Conservation (phyloP, 2,329 filamentous ascomycete species). For the Neopestalotiopsis sp. region DNA sequence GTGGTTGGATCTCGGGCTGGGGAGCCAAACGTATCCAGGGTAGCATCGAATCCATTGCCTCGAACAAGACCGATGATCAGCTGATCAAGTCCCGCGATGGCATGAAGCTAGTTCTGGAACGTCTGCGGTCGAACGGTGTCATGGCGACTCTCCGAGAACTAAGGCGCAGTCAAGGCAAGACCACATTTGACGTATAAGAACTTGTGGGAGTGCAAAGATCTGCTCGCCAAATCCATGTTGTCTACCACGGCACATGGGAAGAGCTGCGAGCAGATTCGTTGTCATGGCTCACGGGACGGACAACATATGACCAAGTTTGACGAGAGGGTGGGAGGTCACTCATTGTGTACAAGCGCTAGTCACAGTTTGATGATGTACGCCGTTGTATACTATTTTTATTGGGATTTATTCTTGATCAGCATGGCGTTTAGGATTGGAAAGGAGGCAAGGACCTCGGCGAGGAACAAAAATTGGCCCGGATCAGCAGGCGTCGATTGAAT, state of each 20-base stretch:
- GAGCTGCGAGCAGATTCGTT: not conserved
- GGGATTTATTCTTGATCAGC: constrained; percentile 1
- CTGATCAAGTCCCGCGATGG: constrained; percentile 82
- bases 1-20: constrained; percentile 58
- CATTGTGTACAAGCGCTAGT: not conserved
- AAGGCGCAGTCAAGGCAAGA: constrained; percentile 49
- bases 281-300: not conserved
- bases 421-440: constrained; percentile 17
- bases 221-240: not conserved
- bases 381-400: constrained; percentile 13
- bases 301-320: not conserved
- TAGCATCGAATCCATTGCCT: constrained; percentile 79
- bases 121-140: constrained; percentile 63
- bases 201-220: not conserved
- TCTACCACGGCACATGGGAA: not conserved
- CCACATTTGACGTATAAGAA: constrained; percentile 32
- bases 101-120: constrained; percentile 81
- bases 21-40: constrained; percentile 75
- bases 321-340: not conserved
- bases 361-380: not conserved
- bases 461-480: not conserved
- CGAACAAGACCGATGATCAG: constrained; percentile 77
- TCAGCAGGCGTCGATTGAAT: not conserved
- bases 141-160: constrained; percentile 61
- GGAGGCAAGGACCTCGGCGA: not conserved